phyloP scores from a whole-genome alignment of 306 rosid species.

The Psophocarpus tetragonolobus region DNA sequence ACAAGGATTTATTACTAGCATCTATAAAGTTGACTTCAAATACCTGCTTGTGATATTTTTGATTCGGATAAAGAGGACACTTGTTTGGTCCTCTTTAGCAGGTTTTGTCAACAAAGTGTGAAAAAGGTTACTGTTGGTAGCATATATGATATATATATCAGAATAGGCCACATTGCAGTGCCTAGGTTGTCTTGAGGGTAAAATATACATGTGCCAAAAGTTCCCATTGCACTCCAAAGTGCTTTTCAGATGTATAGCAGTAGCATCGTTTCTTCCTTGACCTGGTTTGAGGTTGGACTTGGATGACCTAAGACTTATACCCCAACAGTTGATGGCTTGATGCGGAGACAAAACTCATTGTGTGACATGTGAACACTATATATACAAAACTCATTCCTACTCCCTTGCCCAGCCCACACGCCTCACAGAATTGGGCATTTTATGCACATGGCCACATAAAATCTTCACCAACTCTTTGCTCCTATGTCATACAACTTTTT shows the following conservation, averaged over 20 bases:
- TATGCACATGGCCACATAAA: not conserved
- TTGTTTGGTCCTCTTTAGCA: not conserved
- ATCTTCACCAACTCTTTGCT: not conserved
- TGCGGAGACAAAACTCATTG: not conserved
- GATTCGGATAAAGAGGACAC: not conserved
- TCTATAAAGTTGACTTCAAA: too few relatives aligned
- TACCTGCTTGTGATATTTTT: too few relatives aligned
- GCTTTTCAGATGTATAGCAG: not conserved
- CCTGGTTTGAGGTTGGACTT: too few relatives aligned
- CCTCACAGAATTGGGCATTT: not conserved
- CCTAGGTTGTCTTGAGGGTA: not conserved
- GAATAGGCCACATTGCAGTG: not conserved
- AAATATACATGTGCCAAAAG: not conserved
- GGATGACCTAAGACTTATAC: too few relatives aligned
- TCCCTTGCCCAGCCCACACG: not conserved
- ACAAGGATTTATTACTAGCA: too few relatives aligned
- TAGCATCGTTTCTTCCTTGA: not conserved
- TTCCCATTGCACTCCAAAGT: not conserved
- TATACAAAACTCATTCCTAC: not conserved
- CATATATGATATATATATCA: not conserved
- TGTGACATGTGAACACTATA: not conserved
- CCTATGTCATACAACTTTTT: not conserved
- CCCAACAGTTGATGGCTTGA: not conserved
- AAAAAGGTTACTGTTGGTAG: not conserved
- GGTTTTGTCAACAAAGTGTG: not conserved